phyloP scores from a whole-genome alignment of 2,329 filamentous ascomycete genomes.

The Blastomyces parvus region DNA sequence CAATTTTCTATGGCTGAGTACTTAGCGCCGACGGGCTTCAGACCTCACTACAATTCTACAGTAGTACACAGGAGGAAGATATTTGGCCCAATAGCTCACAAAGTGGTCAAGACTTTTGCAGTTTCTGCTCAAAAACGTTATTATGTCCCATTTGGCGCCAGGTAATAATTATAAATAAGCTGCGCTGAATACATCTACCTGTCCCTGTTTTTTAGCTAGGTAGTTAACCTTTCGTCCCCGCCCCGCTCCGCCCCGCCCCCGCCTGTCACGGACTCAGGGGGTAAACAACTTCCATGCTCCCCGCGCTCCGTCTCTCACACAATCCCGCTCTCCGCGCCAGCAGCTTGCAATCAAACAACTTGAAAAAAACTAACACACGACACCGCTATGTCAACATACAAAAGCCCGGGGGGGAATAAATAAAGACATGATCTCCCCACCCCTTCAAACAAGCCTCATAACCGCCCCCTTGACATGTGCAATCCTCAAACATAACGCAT shows the following conservation, averaged over 20 bases:
- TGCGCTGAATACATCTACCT: no score
- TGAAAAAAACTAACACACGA: not conserved
- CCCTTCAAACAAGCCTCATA: conserved; percentile 9
- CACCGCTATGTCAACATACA: not conserved
- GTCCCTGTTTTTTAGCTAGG: no score
- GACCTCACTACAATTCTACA: not conserved
- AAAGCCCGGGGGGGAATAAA: no score
- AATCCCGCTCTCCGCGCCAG: no score
- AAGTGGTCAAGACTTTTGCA: no score
- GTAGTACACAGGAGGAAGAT: no score
- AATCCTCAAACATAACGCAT: conserved; percentile 13
- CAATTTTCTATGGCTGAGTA: not conserved
- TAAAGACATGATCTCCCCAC: not conserved
- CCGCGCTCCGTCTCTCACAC: not conserved
- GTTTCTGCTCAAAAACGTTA: no score
- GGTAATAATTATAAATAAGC: no score
- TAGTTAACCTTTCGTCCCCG: no score
- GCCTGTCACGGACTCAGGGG: not conserved
- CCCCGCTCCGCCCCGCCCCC: not conserved
- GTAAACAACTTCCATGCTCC: not conserved
- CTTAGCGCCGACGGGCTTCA: not conserved
- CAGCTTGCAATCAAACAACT: not conserved
- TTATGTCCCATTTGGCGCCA: no score
- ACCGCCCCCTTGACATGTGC: conserved; percentile 8
- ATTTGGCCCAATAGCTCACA: no score